Evolutionary conservation across 495 filamentous ascomycete species (phyloP).

Genomic region (Cudoniella acicularis): DNA sequence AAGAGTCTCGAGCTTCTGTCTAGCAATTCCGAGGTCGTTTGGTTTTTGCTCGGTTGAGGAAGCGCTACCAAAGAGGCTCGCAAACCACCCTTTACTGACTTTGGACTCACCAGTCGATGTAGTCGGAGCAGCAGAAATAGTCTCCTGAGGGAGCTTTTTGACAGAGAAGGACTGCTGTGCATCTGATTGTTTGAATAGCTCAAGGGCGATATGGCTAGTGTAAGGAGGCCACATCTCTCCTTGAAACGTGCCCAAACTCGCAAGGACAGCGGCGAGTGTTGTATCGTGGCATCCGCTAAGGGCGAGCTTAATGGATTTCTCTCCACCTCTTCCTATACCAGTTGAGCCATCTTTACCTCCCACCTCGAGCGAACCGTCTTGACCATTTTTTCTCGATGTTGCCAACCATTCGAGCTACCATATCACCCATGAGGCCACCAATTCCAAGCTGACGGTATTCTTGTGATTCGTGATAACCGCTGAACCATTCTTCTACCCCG

Average conservation of each 20-base stretch:
- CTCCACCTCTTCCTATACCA: constrained; percentile 37
- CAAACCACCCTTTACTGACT: constrained; percentile 41
- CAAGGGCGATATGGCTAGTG: constrained; percentile 85
- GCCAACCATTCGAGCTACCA: constrained; percentile 72
- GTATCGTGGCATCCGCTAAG: constrained; percentile 94
- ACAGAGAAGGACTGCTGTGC: neutral
- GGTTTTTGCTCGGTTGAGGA: neutral
- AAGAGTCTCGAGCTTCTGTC: constrained; percentile 46
- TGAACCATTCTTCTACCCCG: constrained; percentile 88
- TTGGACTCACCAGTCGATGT: constrained; percentile 1
- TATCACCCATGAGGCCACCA: constrained; percentile 76
- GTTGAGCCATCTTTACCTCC: constrained; percentile 35
- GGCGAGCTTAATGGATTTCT: constrained; percentile 61
- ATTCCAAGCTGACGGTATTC: constrained; percentile 89
- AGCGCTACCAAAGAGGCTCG: constrained; percentile 37
- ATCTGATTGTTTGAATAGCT: constrained; percentile 66
- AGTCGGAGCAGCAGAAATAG: neutral
- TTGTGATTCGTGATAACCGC: constrained; percentile 73
- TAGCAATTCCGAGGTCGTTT: constrained; percentile 41
- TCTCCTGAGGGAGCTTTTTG: too few species aligned
- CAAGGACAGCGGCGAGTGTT: constrained; percentile 75
- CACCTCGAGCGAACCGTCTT: constrained; percentile 50
- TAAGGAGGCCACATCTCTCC: constrained; percentile 80
- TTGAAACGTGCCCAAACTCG: constrained; percentile 75
- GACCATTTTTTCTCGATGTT: constrained; percentile 59